Percentiles rank a stretch among this genome's conserved stretches.
phyloP scores from a whole-genome alignment of 2,329 filamentous ascomycete species.

The Nothophoma quercina region DNA sequence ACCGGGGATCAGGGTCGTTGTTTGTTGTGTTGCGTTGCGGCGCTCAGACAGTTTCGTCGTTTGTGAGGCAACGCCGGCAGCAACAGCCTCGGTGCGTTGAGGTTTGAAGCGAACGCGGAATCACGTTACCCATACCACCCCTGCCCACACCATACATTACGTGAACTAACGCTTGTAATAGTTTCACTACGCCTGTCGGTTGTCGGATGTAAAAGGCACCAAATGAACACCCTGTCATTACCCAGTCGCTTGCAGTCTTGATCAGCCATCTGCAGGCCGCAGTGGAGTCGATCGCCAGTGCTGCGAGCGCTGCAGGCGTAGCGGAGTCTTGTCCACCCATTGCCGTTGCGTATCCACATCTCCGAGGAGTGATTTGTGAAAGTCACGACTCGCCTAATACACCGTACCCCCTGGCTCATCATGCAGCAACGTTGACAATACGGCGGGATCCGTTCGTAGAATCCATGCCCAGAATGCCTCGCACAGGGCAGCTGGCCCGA shows the following conservation, averaged over 20 bases:
- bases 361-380: constrained; percentile 15
- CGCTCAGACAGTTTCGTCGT: constrained; percentile 16
- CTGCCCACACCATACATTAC: constrained; percentile 5
- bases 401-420: constrained; percentile 10
- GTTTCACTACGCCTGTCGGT: constrained; percentile 16
- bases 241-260: constrained; percentile 16
- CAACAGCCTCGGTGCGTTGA: constrained; percentile 14
- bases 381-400: constrained; percentile 9
- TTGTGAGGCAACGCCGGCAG: constrained; percentile 14
- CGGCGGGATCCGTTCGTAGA: constrained; percentile 13
- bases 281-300: constrained; percentile 15
- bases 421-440: constrained; percentile 19
- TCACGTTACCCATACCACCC: constrained; percentile 18
- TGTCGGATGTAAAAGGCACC: constrained; percentile 6
- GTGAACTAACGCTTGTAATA: constrained; percentile 18
- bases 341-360: constrained; percentile 15
- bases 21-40: constrained; percentile 2
- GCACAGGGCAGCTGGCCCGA: constrained; percentile 19
- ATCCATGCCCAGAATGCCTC: constrained; percentile 6
- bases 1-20: constrained; percentile 10
- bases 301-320: constrained; percentile 10
- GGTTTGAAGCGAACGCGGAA: constrained; percentile 4
- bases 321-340: constrained; percentile 15
- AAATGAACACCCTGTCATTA: constrained; percentile 13
- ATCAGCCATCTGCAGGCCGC: constrained; percentile 19